phyloP scores from a whole-genome alignment of 306 rosid genomes.

The Heteromeles arbutifolia region DNA sequence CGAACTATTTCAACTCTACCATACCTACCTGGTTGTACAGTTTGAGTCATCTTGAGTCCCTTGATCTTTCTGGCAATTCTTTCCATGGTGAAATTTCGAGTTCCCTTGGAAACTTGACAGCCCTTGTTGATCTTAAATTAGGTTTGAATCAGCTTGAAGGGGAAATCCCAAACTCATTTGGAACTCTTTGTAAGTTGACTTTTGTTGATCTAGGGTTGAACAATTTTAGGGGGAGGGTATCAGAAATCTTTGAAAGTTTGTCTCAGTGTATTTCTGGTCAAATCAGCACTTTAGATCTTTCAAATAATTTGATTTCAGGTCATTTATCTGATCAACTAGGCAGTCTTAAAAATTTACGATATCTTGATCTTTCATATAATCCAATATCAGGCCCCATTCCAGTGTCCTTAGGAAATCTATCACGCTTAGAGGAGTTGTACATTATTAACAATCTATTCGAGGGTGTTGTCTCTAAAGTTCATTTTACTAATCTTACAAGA shows the following conservation, averaged over 20 bases:
- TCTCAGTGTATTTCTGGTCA: not conserved
- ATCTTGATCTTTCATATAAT: not conserved
- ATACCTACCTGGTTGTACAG: constrained; percentile 6
- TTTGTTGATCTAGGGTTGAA: not conserved
- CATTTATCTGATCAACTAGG: constrained; percentile 12
- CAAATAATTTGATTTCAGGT: not conserved
- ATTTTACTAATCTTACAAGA: too few relatives aligned
- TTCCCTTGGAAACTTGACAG: not conserved
- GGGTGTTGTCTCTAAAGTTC: too few relatives aligned
- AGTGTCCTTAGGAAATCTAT: too few relatives aligned
- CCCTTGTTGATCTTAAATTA: not conserved
- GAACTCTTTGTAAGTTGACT: constrained; percentile 7
- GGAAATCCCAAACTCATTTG: constrained; percentile 1
- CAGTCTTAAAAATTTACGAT: not conserved
- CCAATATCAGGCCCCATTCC: not conserved
- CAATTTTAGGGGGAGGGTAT: not conserved
- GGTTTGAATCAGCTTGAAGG: not conserved
- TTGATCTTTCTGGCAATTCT: not conserved
- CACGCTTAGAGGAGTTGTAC: too few relatives aligned
- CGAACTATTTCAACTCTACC: not conserved
- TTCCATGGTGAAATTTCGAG: not conserved
- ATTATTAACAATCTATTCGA: too few relatives aligned
- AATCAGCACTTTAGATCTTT: not conserved
- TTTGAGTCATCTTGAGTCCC: not conserved
- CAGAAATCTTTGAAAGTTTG: not conserved